Base-by-base conservation (phyloP, 352 stramenopile species). In the Globisporangium cylindrosporum region DNA sequence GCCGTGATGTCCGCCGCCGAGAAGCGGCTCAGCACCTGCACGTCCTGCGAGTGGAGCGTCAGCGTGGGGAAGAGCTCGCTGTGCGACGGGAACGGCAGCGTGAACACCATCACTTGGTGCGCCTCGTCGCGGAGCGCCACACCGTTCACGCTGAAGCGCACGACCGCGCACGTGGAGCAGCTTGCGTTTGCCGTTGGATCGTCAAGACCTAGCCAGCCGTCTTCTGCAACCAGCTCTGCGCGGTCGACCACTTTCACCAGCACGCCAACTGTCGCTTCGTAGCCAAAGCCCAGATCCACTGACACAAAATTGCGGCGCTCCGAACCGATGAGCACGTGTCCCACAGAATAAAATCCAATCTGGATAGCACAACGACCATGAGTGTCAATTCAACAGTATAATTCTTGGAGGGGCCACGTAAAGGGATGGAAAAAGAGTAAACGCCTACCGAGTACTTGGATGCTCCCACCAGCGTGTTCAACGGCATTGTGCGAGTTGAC, bases 1-100 rank as follows among this genome's bases (percentile, higher is more conserved):
- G 64, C 57, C 8, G 68, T 77, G 49, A 94, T 86, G 62, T 94
- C 87, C 1, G 87, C 79, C 29, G 79, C 80, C 53, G 87, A 94
- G 70, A 96, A 93, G 29, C 86, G 84, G 36, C 85, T 86, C 60
- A 89, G 84, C 14, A 93, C 87, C 54, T 89, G 82, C 22, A 92
- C 75, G 56, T 90, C 82, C 53, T 92, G 88, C 25, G 86, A 93
- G 76, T 96, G 86, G 46, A 96, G 77, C 27, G 86, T 93, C 66
- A 96, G 73, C 2, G 88, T 96, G 65, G 88, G 88, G 62, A 86
- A 96, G 67, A 96, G 72, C 58, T 96, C 88, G 24, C 78, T 84
- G 27, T 75, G 71, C 0, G 84, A 72, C 27, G 87, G 82, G 43
- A 93, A 84, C 25, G 75, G 72, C 46, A 93, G 56, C 24, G 73